Evolutionary conservation across 768 basidiomycete genomes (phyloP), one percentile per base, ranked within the genome.

Genomic region (Sporobolomyces roseus): DNA sequence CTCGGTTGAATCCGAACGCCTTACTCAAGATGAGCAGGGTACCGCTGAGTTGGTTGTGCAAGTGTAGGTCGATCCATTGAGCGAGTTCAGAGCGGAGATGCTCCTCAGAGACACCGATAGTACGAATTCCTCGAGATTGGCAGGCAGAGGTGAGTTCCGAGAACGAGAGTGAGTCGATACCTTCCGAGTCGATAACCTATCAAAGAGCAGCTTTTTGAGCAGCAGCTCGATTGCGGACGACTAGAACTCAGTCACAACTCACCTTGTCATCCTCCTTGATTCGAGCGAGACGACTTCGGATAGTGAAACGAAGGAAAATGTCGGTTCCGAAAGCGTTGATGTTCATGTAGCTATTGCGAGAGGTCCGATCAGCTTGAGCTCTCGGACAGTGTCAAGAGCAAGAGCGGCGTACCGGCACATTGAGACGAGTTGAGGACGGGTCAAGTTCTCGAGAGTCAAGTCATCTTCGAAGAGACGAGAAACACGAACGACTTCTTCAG

Each of bases 311-410:
- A 50, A 99, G 83, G 81, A 96, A 98, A 80, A 97, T 98, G 80
- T 99, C 96, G 21, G 94, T 98, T 51, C 96, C 96, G 76, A 97
- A 99, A 4, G 94, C 93, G 80, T 98, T 94, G 75, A 98, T 85
- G 63, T 89, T 91, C 92, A 99, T 96, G 78, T 99, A 98, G 45
- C 68, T 70, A 51, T 32, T 13, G 19, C 27, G 25, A 9, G 4
- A n/a, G n/a, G n/a, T n/a, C n/a, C n/a, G n/a, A n/a, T n/a, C n/a
- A n/a, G n/a, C n/a, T n/a, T n/a, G n/a, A n/a, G n/a, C n/a, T n/a
- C n/a, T 21, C 19, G 25, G 7, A 2, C 17, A 17, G 58, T 10
- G 3, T 21, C 29, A 4, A 19, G 19, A 32, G 52, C 8, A n/a
- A n/a, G 12, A 16, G 12, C 23, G 0, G 61, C 68, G 21, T 7